Base-by-base conservation (phyloP, 331 rosid species). In the Cydonia oblonga region DNA sequence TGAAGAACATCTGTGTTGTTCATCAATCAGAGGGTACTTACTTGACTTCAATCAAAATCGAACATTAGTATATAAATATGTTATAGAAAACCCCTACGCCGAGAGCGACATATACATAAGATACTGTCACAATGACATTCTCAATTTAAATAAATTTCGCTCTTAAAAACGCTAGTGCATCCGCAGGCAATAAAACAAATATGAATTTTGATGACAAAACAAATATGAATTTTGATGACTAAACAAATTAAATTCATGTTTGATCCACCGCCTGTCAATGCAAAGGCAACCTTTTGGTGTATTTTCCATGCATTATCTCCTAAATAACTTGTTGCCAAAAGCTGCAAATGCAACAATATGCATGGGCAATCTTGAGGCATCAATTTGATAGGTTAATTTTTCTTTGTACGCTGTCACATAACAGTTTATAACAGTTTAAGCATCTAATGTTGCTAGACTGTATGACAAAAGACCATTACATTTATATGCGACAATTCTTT, bases 261-360 rank as follows among this genome's bases (percentile, higher is more conserved):
- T 84, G 91, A 81, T 76, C 90, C 93, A 68, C 96, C 72, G 87
- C 96, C 93, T 90, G 90, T 86, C 78, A 1, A 83, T 74, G 63
- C 81, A 19, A 81, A 83, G 85, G 35, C 71, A 71, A 78, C 82
- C 65, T 70, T 54, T n/a, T 30, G 42, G 13, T 12, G 0, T 9
- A 35, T 2, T 7, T 35, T 35, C n/a, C n/a, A n/a, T n/a, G n/a
- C n/a, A n/a, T n/a, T n/a, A n/a, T n/a, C n/a, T n/a, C n/a, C n/a
- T n/a, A n/a, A n/a, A n/a, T n/a, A n/a, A n/a, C n/a, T n/a, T n/a
- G n/a, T n/a, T n/a, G n/a, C n/a, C n/a, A n/a, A n/a, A n/a, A n/a
- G n/a, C n/a, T n/a, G n/a, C n/a, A n/a, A n/a, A n/a, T n/a, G n/a
- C n/a, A n/a, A n/a, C n/a, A n/a, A n/a, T n/a, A n/a, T n/a, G n/a